Evolutionary conservation across 1,284 basidiomycete species (phyloP).

Genomic region (Trichosporon ovoides): DNA sequence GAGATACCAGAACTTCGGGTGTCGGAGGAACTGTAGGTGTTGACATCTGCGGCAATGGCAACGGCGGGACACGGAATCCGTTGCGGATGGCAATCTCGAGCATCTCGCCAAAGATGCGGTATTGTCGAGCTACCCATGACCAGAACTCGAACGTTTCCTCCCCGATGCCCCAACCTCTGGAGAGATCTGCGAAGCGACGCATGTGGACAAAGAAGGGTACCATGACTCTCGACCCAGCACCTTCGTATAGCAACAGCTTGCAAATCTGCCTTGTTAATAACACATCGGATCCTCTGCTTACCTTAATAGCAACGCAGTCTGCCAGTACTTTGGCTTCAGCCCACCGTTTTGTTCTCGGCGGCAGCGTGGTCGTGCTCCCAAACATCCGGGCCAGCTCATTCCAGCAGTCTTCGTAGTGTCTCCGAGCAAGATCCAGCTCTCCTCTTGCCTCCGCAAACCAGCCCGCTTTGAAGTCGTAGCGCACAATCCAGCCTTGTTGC

Average conservation of each 20-base stretch:
- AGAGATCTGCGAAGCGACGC: slow-evolving; percentile 78
- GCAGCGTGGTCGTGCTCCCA: slow-evolving; percentile 72
- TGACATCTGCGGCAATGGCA: slow-evolving; percentile 19
- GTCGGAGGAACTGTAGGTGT: slow-evolving; percentile 24
- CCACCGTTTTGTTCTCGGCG: slow-evolving; percentile 93
- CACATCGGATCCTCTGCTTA: slow-evolving; percentile 44
- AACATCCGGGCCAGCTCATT: slow-evolving; percentile 76
- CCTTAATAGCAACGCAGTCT: slow-evolving; percentile 84
- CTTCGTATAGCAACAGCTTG: slow-evolving; percentile 82
- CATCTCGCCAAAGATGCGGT: slow-evolving; percentile 80
- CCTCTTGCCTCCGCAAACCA: slow-evolving; percentile 90
- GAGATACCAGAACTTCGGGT: slow-evolving; percentile 38
- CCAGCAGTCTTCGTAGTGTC: slow-evolving; percentile 91
- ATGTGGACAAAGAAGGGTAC: slow-evolving; percentile 78
- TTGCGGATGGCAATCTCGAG: slow-evolving; percentile 71
- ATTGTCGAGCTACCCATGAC: slow-evolving; percentile 94
- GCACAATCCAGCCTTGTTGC: slow-evolving; percentile 87
- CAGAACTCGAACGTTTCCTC: slow-evolving; percentile 95
- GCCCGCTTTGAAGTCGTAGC: slow-evolving; percentile 95
- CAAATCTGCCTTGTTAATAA: slow-evolving; percentile 57
- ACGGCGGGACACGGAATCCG: slow-evolving; percentile 43
- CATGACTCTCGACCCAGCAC: slow-evolving; percentile 69
- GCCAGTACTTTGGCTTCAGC: slow-evolving; percentile 95
- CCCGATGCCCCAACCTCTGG: slow-evolving; percentile 89
- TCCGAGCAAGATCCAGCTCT: slow-evolving; percentile 81